A percentile compares a stretch with the other conserved stretches of the same genome.
phyloP scores from a whole-genome alignment of 805 yeast genomes.

The Nakazawaea ambrosiae region DNA sequence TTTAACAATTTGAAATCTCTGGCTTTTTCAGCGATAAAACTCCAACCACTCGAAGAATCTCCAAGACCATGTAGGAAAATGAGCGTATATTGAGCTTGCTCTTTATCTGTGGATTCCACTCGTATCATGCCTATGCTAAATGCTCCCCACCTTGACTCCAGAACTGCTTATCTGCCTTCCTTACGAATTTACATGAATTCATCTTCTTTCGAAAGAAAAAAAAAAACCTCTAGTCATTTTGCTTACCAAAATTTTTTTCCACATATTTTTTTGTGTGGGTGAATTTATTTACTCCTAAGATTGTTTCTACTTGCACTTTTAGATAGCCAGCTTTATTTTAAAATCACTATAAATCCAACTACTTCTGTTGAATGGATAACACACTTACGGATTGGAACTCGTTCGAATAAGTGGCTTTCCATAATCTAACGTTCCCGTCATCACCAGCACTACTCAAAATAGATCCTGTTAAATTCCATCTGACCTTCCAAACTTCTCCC shows the following conservation, averaged over 20 bases:
- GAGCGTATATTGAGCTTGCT: conserved; percentile 7
- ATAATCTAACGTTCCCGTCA: conserved; percentile 84
- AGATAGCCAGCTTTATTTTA: no score
- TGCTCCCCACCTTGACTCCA: no score
- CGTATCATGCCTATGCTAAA: conserved; percentile 8
- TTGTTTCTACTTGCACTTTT: no score
- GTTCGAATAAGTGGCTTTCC: conserved; percentile 84
- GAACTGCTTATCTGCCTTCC: no score
- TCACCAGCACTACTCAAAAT: conserved; percentile 91
- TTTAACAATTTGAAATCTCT: conserved; percentile 10
- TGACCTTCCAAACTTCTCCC: conserved; percentile 92
- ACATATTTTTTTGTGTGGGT: no score
- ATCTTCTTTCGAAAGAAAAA: no score
- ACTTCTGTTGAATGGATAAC: conserved; percentile 33
- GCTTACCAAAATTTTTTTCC: no score
- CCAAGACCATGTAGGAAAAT: conserved; percentile 12
- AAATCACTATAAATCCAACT: no score
- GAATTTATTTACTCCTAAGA: no score
- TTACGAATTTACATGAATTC: no score
- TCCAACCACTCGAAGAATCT: conserved; percentile 11
- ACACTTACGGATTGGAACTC: conserved; percentile 92
- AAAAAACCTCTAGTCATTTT: not conserved
- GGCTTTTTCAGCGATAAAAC: conserved; percentile 8
- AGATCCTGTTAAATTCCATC: conserved; percentile 94
- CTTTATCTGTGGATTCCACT: conserved; percentile 9